These are phyloP conservation scores for Strigomonas galati DNA, from an alignment of 208 protist species.

Conservation along the genomic window DNA sequence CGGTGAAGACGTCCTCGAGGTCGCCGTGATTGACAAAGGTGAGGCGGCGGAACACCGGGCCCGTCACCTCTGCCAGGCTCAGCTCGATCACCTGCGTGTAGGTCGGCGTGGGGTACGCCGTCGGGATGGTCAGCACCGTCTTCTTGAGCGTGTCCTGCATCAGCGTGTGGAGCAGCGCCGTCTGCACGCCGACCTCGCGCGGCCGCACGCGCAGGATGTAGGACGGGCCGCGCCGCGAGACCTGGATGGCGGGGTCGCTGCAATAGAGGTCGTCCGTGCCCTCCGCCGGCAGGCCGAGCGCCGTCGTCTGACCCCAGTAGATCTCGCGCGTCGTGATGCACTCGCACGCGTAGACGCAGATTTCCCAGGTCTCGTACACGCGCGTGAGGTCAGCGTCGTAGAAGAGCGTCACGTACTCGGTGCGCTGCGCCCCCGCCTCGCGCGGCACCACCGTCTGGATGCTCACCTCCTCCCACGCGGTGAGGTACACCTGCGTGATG, in stretches of 20 bases:
- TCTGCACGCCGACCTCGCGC: conserved; percentile 55
- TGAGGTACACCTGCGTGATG: conserved; percentile 78
- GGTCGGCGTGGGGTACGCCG: conserved; percentile 75
- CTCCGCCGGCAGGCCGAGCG: conserved; percentile 58
- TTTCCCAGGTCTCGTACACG: conserved; percentile 83
- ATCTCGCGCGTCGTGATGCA: conserved; percentile 68
- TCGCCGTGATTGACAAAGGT: conserved; percentile 64
- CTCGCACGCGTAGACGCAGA: conserved; percentile 78
- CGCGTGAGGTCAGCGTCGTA: conserved; percentile 61
- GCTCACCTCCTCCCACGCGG: conserved; percentile 79
- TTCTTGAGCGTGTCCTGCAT: conserved; percentile 55
- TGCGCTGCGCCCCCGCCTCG: conserved; percentile 38
- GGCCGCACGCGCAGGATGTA: conserved; percentile 77
- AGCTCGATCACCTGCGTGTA: conserved; percentile 82
- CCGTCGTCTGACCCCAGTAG: conserved; percentile 79
- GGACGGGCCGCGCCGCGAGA: conserved; percentile 36
- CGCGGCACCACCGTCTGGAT: conserved; percentile 55
- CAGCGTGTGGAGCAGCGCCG: conserved; percentile 71
- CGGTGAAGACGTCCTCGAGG: conserved; percentile 65
- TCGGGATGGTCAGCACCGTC: conserved; percentile 66
- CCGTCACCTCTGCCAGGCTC: conserved; percentile 44
- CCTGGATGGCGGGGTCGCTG: conserved; percentile 45
- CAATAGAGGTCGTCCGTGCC: conserved; percentile 78
- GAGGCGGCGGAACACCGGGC: conserved; percentile 79
- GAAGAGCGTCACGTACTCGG: conserved; percentile 83